Evolutionary conservation across 352 stramenopile species (phyloP), one percentile per base, ranked within the genome.

Genomic region (Pythium aquatile): DNA sequence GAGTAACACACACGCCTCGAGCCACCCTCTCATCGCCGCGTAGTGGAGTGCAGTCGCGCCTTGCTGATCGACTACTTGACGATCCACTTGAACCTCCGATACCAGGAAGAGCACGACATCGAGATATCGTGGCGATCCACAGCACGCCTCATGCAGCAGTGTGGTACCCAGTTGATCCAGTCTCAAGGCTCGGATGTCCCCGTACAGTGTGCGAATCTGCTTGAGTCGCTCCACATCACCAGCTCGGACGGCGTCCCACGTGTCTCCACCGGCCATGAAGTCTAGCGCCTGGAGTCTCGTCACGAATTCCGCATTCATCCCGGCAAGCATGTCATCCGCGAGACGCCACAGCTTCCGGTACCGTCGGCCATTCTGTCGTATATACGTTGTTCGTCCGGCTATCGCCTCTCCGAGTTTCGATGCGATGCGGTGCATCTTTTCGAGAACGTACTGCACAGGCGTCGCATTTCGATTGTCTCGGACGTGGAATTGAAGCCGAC

Each of bases 101-200:
- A 71, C 16, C 8, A 71, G 20, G 26, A 42, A 61, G 8, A 54
- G 33, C 9, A 71, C 3, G 6, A 61, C 28, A 3, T 28, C 14
- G 29, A 71, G 39, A 52, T 67, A 35, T 3, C 81, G 70, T 10
- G 37, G 33, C 65, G 46, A 7, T 51, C 56, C 44, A 74, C 40
- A 65, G 55, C 78, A 87, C 0, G 80, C 82, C 69, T 91, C 80
- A 37, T 90, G 82, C 7, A 91, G 59, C n/a, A 88, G 47, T 16
- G 82, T 79, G 28, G 68, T 61, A 3, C 17, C 24, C 6, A 62
- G 20, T 9, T 48, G 3, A 7, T 30, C 29, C 7, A 67, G 53
- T 26, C 16, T 14, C 35, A 14, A 42, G 6, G 40, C n/a, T 14
- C 2, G 7, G n/a, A 51, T 14, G 33, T 57, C 55, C 9, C 28